phyloP scores from a whole-genome alignment of 305 asterid species.

The Fraxinus sp. region DNA sequence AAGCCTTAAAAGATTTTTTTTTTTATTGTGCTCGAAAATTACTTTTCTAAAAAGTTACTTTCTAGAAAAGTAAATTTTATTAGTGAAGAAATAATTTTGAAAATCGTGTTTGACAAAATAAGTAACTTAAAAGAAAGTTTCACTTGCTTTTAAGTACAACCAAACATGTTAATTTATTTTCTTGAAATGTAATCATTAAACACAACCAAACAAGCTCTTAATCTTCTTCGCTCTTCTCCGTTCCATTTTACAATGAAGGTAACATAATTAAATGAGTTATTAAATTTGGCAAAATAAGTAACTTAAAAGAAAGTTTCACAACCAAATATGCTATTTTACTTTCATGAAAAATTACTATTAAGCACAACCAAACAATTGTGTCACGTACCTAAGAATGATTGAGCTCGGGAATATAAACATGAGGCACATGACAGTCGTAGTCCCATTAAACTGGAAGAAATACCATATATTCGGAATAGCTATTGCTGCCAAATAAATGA shows the following conservation, averaged over 20 bases:
- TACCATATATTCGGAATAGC: slow-evolving; percentile 88
- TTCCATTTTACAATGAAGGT: neutral
- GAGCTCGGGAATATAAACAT: slow-evolving; percentile 92
- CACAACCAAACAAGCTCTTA: neutral
- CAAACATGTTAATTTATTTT: too few species aligned
- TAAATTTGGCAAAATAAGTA: too few species aligned
- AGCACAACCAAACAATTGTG: neutral
- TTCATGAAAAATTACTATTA: too few species aligned
- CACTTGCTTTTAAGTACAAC: neutral
- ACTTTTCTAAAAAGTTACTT: too few species aligned
- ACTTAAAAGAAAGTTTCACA: too few species aligned
- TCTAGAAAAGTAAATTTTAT: too few species aligned
- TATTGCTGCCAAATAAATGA: slow-evolving; percentile 65
- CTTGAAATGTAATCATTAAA: neutral
- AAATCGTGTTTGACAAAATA: neutral
- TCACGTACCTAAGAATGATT: slow-evolving; percentile 67
- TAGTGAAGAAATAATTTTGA: too few species aligned
- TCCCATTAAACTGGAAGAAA: slow-evolving; percentile 95
- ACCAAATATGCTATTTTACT: too few species aligned
- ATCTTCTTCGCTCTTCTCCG: neutral
- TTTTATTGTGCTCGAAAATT: neutral
- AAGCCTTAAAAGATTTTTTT: too few species aligned
- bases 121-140: neutral
- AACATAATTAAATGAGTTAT: too few species aligned
- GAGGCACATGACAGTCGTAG: slow-evolving; percentile 81